Percentiles rank a stretch among this genome's conserved stretches.
Conservation (phyloP, 495 filamentous ascomycete genomes). For the Talaromyces wortmannii region DNA sequence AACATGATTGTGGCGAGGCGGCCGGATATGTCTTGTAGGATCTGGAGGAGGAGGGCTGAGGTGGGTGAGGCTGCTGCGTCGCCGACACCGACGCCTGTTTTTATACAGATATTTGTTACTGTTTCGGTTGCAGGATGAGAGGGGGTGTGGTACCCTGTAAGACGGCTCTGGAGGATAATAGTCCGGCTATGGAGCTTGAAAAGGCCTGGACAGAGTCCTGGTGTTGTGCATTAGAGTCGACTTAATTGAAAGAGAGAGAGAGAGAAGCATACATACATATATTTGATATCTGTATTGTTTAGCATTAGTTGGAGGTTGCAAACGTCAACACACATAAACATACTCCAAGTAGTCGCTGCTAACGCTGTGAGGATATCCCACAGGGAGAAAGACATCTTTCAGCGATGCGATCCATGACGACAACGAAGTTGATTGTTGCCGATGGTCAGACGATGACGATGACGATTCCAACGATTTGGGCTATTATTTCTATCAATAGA, state of each 20-base stretch:
- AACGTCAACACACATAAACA: conserved; percentile 24
- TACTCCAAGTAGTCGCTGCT: conserved; percentile 82
- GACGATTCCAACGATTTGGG: not conserved
- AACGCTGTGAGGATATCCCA: conserved; percentile 87
- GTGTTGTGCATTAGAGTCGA: conserved; percentile 2
- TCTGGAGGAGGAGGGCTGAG: conserved; percentile 75
- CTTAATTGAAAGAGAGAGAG: not conserved
- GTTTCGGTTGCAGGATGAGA: not conserved
- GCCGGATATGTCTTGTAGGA: conserved; percentile 79
- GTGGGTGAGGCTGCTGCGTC: conserved; percentile 81
- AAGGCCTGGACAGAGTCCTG: conserved; percentile 96
- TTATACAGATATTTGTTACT: not conserved
- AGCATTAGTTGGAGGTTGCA: not conserved
- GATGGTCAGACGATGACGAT: conserved; percentile 18
- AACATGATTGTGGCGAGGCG: conserved; percentile 87
- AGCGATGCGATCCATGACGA: conserved; percentile 24
- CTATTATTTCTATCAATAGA: not conserved
- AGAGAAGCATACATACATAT: conserved; percentile 39
- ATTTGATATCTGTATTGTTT: conserved; percentile 60
- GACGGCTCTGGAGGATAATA: conserved; percentile 83
- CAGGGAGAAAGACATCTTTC: conserved; percentile 70
- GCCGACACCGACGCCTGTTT: conserved; percentile 85
- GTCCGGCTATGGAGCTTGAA: conserved; percentile 83
- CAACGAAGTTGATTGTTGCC: conserved; percentile 6
- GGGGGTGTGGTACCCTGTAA: conserved; percentile 56